These are phyloP conservation scores for Vigna trinervia DNA, from an alignment of 306 rosid species.

Conservation along the genomic window DNA sequence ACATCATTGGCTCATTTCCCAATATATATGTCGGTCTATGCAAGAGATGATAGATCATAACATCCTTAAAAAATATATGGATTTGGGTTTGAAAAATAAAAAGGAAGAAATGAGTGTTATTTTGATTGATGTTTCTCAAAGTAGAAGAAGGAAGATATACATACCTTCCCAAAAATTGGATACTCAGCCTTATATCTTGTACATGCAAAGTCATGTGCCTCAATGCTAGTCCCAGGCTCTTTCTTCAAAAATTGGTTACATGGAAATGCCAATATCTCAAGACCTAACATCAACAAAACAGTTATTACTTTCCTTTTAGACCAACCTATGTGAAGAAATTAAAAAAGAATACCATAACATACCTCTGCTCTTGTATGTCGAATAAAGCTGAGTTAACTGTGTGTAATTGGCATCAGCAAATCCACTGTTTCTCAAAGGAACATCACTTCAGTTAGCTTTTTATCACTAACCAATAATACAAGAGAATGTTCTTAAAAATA, in stretches of 20 bases:
- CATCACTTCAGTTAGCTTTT: constrained; percentile 39
- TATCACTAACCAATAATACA: not conserved
- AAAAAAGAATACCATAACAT: not conserved
- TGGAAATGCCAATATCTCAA: constrained; percentile 95
- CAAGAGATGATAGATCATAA: too few relatives aligned
- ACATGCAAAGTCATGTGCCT: constrained; percentile 80
- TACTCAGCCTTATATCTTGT: constrained; percentile 81
- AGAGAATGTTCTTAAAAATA: not conserved
- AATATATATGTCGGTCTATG: not conserved
- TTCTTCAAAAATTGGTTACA: constrained; percentile 91
- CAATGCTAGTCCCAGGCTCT: constrained; percentile 85
- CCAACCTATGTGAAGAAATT: constrained; percentile 16
- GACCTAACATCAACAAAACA: constrained; percentile 53
- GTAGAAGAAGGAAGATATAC: constrained; percentile 51
- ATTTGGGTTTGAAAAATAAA: too few relatives aligned
- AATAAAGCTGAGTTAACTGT: constrained; percentile 80
- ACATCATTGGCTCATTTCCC: not conserved
- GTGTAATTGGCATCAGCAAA: constrained; percentile 82
- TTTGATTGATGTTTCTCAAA: too few relatives aligned
- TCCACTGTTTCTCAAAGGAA: constrained; percentile 51
- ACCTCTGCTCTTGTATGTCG: constrained; percentile 73
- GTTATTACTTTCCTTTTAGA: not conserved
- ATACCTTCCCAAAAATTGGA: constrained; percentile 95
- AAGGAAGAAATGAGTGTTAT: too few relatives aligned
- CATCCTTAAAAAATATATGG: too few relatives aligned